These are phyloP conservation scores for Epichloe festucae DNA, from an alignment of 2,329 filamentous ascomycete species.

Conservation along the genomic window DNA sequence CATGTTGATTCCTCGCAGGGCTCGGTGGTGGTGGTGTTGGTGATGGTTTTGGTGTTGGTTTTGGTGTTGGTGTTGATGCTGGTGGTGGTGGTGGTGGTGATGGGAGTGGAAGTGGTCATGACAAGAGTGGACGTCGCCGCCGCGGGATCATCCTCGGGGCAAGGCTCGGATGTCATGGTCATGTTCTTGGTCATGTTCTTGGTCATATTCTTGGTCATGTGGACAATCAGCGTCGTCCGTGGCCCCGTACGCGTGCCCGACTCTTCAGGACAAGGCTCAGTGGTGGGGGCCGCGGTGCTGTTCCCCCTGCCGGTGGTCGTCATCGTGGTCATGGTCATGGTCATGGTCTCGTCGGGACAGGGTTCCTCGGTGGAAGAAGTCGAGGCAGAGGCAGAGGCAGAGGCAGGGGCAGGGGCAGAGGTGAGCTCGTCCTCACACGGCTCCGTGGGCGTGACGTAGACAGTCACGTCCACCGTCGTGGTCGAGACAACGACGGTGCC, in stretches of 20 bases:
- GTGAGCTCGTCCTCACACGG: neutral
- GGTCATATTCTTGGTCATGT: neutral
- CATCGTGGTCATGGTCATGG: no score
- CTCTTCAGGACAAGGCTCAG: neutral
- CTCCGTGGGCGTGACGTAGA: slow-evolving; percentile 16
- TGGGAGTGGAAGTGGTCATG: neutral
- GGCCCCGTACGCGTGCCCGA: neutral
- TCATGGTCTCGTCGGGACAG: neutral
- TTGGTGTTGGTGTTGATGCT: neutral
- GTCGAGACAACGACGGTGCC: slow-evolving; percentile 16
- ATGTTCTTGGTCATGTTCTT: neutral
- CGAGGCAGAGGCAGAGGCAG: neutral
- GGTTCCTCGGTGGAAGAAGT: neutral
- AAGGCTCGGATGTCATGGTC: slow-evolving; percentile 1
- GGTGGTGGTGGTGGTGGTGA: neutral
- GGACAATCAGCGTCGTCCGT: neutral
- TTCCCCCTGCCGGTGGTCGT: neutral
- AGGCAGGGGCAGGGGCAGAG: neutral
- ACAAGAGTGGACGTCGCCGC: neutral
- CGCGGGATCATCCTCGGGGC: neutral
- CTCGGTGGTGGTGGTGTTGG: neutral
- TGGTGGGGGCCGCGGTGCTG: neutral
- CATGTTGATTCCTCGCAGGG: slow-evolving; percentile 1
- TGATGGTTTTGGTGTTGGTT: neutral
- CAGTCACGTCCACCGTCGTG: slow-evolving; percentile 19